Evolutionary conservation across 495 filamentous ascomycete genomes (phyloP).

Genomic region (Neurospora sp.): DNA sequence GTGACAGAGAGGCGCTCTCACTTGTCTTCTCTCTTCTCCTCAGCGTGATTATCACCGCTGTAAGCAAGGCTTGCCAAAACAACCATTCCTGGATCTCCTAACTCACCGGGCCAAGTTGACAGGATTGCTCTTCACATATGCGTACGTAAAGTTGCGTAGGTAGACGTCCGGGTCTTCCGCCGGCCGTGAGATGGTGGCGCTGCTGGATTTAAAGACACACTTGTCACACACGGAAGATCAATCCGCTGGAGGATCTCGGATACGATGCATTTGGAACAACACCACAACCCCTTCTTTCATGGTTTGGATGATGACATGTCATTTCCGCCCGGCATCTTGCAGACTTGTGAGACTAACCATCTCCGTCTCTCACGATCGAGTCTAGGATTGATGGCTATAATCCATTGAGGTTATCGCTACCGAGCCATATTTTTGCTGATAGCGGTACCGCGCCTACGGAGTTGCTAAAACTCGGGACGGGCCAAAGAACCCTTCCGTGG

Average conservation of each 20-base stretch:
- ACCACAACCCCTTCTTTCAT: neutral
- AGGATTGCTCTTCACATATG: neutral
- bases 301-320: neutral
- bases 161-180: neutral
- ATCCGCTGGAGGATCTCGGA: neutral
- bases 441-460: neutral
- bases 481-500: constrained; percentile 42
- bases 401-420: constrained; percentile 22
- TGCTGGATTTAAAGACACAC: neutral
- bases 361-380: constrained; percentile 56
- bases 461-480: neutral
- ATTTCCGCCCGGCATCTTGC: neutral
- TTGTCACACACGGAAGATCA: neutral
- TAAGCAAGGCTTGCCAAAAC: neutral
- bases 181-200: neutral
- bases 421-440: neutral
- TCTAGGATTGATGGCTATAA: constrained; percentile 53
- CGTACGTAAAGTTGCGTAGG: neutral
- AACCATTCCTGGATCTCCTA: neutral
- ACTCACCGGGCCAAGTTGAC: neutral
- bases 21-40: neutral
- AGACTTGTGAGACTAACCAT: constrained; percentile 25
- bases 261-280: neutral
- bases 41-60: neutral
- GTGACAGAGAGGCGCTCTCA: neutral